phyloP scores from a whole-genome alignment of 768 basidiomycete genomes.

The Hygrophoropsis aurantiaca region DNA sequence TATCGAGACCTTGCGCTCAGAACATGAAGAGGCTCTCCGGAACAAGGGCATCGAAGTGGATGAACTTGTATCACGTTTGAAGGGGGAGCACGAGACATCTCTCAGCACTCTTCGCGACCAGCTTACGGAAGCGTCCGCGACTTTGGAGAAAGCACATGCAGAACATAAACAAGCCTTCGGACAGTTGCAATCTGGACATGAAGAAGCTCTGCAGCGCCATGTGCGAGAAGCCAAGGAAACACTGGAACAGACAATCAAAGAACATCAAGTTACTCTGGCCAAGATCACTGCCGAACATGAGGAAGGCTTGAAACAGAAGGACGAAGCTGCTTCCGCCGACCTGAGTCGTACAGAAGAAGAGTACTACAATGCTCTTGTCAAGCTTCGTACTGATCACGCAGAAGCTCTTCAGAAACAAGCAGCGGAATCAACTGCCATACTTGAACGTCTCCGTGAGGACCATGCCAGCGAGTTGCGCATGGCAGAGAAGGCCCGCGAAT shows the following conservation, averaged over 20 bases:
- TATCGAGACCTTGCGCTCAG: constrained; percentile 44
- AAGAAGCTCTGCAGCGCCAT: constrained; percentile 50
- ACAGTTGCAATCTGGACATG: constrained; percentile 53
- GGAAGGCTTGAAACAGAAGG: constrained; percentile 57
- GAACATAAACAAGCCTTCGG: constrained; percentile 64
- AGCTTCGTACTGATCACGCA: constrained; percentile 71
- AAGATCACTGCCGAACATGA: constrained; percentile 55
- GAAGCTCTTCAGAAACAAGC: constrained; percentile 62
- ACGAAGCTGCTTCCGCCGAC: constrained; percentile 53
- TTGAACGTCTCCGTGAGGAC: constrained; percentile 76
- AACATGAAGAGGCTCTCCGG: constrained; percentile 45
- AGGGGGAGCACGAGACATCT: constrained; percentile 47
- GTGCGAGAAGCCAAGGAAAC: constrained; percentile 54
- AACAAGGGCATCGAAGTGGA: constrained; percentile 43
- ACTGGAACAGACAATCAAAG: constrained; percentile 47
- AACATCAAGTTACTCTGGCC: constrained; percentile 52
- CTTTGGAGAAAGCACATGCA: constrained; percentile 48
- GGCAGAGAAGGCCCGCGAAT: constrained; percentile 73
- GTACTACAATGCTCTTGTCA: constrained; percentile 78
- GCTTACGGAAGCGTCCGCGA: constrained; percentile 39
- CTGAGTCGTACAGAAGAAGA: constrained; percentile 76
- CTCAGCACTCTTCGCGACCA: constrained; percentile 42
- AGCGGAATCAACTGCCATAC: constrained; percentile 54
- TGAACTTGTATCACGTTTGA: constrained; percentile 42
- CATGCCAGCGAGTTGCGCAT: constrained; percentile 73